Base-by-base conservation (phyloP, 2,329 filamentous ascomycete genomes). In the Penicillium janthinellum region DNA sequence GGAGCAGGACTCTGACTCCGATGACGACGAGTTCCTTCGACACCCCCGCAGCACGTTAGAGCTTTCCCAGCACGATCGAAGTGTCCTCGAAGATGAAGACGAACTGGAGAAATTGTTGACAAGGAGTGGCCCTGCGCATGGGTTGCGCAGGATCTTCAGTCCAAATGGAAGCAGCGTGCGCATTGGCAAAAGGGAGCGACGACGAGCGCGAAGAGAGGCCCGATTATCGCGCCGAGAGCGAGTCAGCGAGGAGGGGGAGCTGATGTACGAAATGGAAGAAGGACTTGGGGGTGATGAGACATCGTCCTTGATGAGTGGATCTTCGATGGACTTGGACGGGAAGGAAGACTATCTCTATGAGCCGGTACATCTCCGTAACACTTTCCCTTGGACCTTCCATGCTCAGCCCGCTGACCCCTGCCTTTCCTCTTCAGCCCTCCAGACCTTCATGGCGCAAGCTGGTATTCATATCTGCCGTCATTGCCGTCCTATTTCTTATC, bases 241-340 rank as follows among this genome's bases (percentile, higher is more conserved):
- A 77, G 64, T 73, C 84, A 71, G 75, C 82, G 90, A 91, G 71
- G 86, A 91, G 65, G 88, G 89, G 39, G 86, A 88, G 74, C 80
- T 96, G 70, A 91, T 96, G 88, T 93, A 91, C 74, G 90, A 95
- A 77, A 91, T 94, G 89, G 93, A 97, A 75, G 89, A 92, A 72
- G 91, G 92, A 1, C 71, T 77, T 35, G 72, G 70, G 61, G 87
- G 89, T 50, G 88, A 88, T 56, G 90, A 80, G 79, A 88, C 68
- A 14, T 37, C 41, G 79, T 86, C 64, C 78, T 84, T 73, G 82
- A 85, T 73, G 82, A 88, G 79, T 79, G 84, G 69, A 78, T 88
- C 73, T 69, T 86, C 72, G 79, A 87, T 75, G 74, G 87, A 70
- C 3, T 74, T 89, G 52, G 77, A 83, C 41, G 67, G 68, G 15